Base-by-base conservation (phyloP, 2,329 filamentous ascomycete genomes). In the Biscogniauxia mediterranea region DNA sequence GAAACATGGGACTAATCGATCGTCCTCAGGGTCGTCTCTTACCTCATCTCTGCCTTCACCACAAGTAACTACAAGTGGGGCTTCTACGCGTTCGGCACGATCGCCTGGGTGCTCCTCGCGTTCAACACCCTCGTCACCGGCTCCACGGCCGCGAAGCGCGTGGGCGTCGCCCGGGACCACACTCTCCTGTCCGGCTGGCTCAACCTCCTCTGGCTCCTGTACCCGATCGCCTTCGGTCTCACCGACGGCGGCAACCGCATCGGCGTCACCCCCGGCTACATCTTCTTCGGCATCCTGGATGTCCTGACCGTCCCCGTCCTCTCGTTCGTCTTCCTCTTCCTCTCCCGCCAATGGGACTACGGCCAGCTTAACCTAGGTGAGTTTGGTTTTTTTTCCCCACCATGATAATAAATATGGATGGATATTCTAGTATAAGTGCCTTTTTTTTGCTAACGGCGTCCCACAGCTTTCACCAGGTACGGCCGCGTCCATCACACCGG, bases 201-300 rank as follows among this genome's bases (percentile, higher is more conserved):
- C 65, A 84, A 83, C 72, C 69, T 83, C 5, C 70, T 83, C 46
- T 84, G 82, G 82, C 73, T 84, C 50, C 71, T 83, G 23, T 86
- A 85, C 71, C 81, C 83, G 7, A 78, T 86, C 55, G 82, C 81
- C 23, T 86, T 77, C 68, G 83, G 80, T 32, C 68, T 85, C 8
- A 76, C 74, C 2, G 83, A 86, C 65, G 83, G 82, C 46, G 81
- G 81, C 28, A 84, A 85, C 70, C 63, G 70, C 56, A 80, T 85
- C 59, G 76, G 77, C 38, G 78, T 81, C 49, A 81, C 79, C 0
- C 69, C 74, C 8, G 72, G 73, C 54, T 77, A 79, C 66, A 77
- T 85, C 74, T 85, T 81, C 73, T 85, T 82, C 62, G 83, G 83
- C 53, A 73, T 85, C 51, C 76, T 86, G 25, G 83, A 86, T 63